A percentile compares a stretch with the other conserved stretches of the same genome.
These are phyloP conservation scores for Sclerotinia trifoliorum DNA, from an alignment of 2,329 filamentous ascomycete species.

Conservation along the genomic window DNA sequence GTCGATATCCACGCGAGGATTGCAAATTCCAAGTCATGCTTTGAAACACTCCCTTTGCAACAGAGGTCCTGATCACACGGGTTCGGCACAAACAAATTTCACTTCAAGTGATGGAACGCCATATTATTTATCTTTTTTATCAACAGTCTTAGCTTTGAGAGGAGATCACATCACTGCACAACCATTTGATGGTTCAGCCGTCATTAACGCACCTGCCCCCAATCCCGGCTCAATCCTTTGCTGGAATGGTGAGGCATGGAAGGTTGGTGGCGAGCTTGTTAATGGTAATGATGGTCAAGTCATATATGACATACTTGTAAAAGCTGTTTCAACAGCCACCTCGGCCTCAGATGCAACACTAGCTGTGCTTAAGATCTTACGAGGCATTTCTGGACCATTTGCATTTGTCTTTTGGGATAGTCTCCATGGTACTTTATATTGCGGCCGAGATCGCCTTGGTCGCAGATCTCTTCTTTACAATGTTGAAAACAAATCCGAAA, in stretches of 20 bases:
- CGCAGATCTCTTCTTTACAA: slow-evolving; percentile 74
- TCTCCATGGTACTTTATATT: slow-evolving; percentile 63
- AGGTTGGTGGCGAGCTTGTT: slow-evolving; percentile 58
- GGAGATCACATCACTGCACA: slow-evolving; percentile 70
- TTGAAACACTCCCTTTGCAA: slow-evolving; percentile 51
- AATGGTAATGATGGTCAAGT: slow-evolving; percentile 73
- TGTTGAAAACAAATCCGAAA: slow-evolving; percentile 34
- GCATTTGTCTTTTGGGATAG: slow-evolving; percentile 83
- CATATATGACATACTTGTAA: slow-evolving; percentile 61
- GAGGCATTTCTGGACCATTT: slow-evolving; percentile 75
- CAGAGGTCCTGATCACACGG: slow-evolving; percentile 60
- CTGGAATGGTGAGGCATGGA: slow-evolving; percentile 99
- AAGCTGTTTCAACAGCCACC: slow-evolving; percentile 34
- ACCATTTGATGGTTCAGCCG: slow-evolving; percentile 59
- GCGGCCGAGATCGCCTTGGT: slow-evolving; percentile 83
- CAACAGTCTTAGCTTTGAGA: slow-evolving; percentile 88
- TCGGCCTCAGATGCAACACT: slow-evolving; percentile 32
- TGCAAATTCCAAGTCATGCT: slow-evolving; percentile 39
- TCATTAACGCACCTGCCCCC: slow-evolving; percentile 15
- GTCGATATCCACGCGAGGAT: slow-evolving; percentile 44
- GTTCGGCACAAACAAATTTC: slow-evolving; percentile 43
- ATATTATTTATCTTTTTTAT: slow-evolving; percentile 62
- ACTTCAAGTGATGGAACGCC: slow-evolving; percentile 34
- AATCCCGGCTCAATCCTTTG: slow-evolving; percentile 67
- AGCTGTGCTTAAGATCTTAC: slow-evolving; percentile 53